These are phyloP conservation scores for Candida patagonica DNA, from an alignment of 805 yeast genomes.

Conservation along the genomic window DNA sequence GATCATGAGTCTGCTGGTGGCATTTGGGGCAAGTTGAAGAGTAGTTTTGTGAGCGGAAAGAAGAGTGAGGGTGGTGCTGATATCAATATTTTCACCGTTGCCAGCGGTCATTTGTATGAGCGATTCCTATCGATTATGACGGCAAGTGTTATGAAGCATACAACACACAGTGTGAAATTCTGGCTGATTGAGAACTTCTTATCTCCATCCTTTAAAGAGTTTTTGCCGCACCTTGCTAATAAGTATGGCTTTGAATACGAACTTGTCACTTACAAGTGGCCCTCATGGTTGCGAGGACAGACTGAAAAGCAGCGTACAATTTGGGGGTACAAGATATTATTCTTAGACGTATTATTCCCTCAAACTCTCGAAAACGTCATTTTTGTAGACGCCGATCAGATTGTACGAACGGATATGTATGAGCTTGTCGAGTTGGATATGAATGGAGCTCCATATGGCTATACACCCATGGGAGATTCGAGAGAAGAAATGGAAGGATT, in stretches of 20 bases:
- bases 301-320: conserved; percentile 67
- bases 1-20: conserved; percentile 7
- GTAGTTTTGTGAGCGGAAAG: conserved; percentile 8
- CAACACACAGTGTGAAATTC: conserved; percentile 60
- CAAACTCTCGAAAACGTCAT: conserved; percentile 62
- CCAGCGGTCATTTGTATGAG: conserved; percentile 76
- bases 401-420: conserved; percentile 63
- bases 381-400: conserved; percentile 81
- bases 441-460: conserved; percentile 78
- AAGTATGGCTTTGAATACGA: conserved; percentile 61
- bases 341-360: conserved; percentile 83
- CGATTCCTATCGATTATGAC: conserved; percentile 70
- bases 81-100: conserved; percentile 71
- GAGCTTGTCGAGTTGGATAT: conserved; percentile 62
- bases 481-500: conserved; percentile 73
- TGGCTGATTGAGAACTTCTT: conserved; percentile 81
- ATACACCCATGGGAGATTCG: conserved; percentile 79
- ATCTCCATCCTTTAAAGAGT: conserved; percentile 56
- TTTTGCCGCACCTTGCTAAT: conserved; percentile 50
- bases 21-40: conserved; percentile 6
- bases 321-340: conserved; percentile 83
- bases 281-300: conserved; percentile 76
- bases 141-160: conserved; percentile 59
- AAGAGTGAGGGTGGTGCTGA: conserved; percentile 38
- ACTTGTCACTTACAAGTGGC: conserved; percentile 85